Evolutionary conservation across 345 rosid species (phyloP).

Genomic region (Rhodomyrtus tomentosa): DNA sequence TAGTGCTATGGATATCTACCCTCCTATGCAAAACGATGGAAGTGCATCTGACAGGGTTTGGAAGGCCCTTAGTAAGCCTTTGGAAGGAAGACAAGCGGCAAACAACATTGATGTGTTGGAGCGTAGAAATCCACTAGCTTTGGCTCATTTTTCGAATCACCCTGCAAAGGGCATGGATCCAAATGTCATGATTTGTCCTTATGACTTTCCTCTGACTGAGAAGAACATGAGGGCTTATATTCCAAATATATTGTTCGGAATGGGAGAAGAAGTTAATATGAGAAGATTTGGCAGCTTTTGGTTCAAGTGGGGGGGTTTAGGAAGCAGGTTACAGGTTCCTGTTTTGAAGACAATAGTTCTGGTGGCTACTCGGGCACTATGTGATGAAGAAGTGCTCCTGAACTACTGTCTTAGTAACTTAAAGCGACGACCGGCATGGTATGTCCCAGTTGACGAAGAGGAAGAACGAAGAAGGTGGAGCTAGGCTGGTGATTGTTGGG

Average conservation of each 20-base stretch:
- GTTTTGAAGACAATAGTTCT: constrained; percentile 55
- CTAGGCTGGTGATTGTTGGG: constrained; percentile 5
- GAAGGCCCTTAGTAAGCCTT: constrained; percentile 70
- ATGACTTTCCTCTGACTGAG: constrained; percentile 67
- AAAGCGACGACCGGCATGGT: constrained; percentile 59
- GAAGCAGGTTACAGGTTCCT: constrained; percentile 15
- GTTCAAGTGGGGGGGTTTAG: constrained; percentile 32
- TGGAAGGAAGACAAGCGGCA: constrained; percentile 20
- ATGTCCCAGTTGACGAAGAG: constrained; percentile 67
- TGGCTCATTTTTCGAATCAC: constrained; percentile 79
- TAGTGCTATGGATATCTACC: constrained; percentile 12
- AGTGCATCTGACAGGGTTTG: constrained; percentile 57
- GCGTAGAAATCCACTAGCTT: constrained; percentile 75
- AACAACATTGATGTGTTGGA: constrained; percentile 35
- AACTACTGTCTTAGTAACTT: constrained; percentile 65
- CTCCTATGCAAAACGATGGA: constrained; percentile 6
- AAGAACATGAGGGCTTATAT: constrained; percentile 56
- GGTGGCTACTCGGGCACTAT: constrained; percentile 64
- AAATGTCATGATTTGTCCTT: constrained; percentile 79
- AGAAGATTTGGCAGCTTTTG: constrained; percentile 62
- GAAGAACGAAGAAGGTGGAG: constrained; percentile 67
- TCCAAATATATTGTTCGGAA: constrained; percentile 52
- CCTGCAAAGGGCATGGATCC: constrained; percentile 57
- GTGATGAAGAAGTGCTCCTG: constrained; percentile 65
- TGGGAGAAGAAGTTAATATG: constrained; percentile 45